A percentile compares a stretch with the other conserved stretches of the same genome.
Conservation (phyloP, 2,329 filamentous ascomycete species). For the Botrytis fragariae region DNA sequence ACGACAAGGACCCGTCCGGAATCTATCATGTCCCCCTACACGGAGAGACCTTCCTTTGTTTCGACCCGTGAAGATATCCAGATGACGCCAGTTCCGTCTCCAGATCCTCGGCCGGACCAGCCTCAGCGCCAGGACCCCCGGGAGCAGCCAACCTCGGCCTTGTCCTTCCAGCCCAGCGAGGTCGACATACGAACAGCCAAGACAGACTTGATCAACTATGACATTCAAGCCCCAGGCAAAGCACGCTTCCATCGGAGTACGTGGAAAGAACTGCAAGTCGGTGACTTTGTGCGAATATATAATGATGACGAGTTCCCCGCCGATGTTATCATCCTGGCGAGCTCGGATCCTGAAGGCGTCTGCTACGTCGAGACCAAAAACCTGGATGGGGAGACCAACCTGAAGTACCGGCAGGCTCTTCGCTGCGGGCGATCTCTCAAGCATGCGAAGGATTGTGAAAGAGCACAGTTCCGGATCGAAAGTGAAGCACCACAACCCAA, state of each 20-base stretch:
- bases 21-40: no score
- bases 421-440: conserved; percentile 79
- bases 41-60: conserved; percentile 53
- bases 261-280: conserved; percentile 94
- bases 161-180: conserved; percentile 43
- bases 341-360: conserved; percentile 87
- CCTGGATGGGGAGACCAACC: conserved; percentile 93
- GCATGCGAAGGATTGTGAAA: conserved; percentile 90
- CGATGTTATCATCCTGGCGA: conserved; percentile 87
- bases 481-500: conserved; percentile 92
- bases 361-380: conserved; percentile 99
- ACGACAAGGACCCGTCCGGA: no score
- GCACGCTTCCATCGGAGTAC: conserved; percentile 88
- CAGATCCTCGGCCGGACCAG: conserved; percentile 51
- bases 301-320: conserved; percentile 94
- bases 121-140: conserved; percentile 23
- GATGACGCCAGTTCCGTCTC: conserved; percentile 93
- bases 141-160: conserved; percentile 39
- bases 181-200: conserved; percentile 21
- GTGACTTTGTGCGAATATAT: conserved; percentile 94
- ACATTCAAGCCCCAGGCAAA: conserved; percentile 61
- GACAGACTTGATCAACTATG: conserved; percentile 64
- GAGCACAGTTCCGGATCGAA: conserved; percentile 80
- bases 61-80: conserved; percentile 73
- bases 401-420: conserved; percentile 90